A percentile compares a stretch with the other conserved stretches of the same genome.
phyloP scores from a whole-genome alignment of 805 yeast species.

The Candida hungchunana region DNA sequence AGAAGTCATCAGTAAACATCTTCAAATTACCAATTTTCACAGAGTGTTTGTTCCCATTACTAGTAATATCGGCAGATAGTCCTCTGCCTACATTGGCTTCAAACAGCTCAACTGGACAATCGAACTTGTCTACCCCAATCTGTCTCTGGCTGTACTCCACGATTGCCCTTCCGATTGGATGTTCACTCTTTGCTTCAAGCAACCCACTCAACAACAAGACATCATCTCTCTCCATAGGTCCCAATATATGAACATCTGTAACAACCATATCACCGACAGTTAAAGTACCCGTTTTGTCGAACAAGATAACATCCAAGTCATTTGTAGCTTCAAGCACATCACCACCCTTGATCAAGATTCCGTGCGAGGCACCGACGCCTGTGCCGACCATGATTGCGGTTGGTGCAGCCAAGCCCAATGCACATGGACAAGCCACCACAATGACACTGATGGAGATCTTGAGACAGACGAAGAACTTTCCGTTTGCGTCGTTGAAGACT shows the following conservation, averaged over 20 bases:
- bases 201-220: slow-evolving; percentile 51
- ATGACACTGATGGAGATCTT: slow-evolving; percentile 85
- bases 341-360: slow-evolving; percentile 91
- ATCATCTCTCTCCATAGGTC: slow-evolving; percentile 8
- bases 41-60: slow-evolving; percentile 21
- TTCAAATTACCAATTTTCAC: slow-evolving; percentile 52
- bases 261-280: slow-evolving; percentile 75
- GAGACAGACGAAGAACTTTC: slow-evolving; percentile 62
- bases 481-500: slow-evolving; percentile 45
- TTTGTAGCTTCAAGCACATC: slow-evolving; percentile 76
- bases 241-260: slow-evolving; percentile 10
- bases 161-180: slow-evolving; percentile 81
- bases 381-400: slow-evolving; percentile 99
- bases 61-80: slow-evolving; percentile 24
- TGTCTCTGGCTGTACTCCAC: slow-evolving; percentile 31
- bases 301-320: slow-evolving; percentile 60
- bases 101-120: slow-evolving; percentile 18
- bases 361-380: slow-evolving; percentile 88
- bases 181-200: slow-evolving; percentile 72
- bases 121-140: slow-evolving; percentile 6
- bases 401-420: slow-evolving; percentile 95
- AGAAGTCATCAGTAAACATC: slow-evolving; percentile 15
- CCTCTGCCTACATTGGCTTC: slow-evolving; percentile 38
- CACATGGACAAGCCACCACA: slow-evolving; percentile 99
- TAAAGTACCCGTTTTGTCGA: slow-evolving; percentile 95